A percentile compares a stretch with the other conserved stretches of the same genome.
Conservation (phyloP, 345 rosid species). For the Durio zibethinus region DNA sequence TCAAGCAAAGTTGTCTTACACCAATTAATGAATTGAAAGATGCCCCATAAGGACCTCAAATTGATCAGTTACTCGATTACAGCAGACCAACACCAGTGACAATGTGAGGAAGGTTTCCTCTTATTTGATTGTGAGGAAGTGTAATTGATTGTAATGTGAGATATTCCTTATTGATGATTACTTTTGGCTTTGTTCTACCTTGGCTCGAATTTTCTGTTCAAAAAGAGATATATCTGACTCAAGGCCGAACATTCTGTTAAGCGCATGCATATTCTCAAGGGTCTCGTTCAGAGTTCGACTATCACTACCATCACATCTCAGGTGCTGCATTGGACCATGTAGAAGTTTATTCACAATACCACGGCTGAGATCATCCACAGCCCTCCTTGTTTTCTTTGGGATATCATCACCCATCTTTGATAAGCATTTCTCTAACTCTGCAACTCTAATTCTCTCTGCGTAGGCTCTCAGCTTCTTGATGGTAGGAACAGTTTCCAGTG, state of each 20-base stretch:
- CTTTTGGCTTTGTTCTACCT: constrained; percentile 55
- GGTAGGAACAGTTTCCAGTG: constrained; percentile 89
- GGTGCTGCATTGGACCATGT: constrained; percentile 98
- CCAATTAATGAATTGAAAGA: constrained; percentile 27
- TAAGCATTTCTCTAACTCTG: constrained; percentile 84
- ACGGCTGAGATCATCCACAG: constrained; percentile 86
- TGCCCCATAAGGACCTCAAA: constrained; percentile 19
- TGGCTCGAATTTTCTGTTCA: constrained; percentile 83
- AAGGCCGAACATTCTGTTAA: constrained; percentile 86
- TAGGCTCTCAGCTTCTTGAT: constrained; percentile 93
- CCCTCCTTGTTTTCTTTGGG: constrained; percentile 78
- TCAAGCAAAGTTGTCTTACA: constrained; percentile 21
- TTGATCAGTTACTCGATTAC: constrained; percentile 2
- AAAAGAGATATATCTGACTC: constrained; percentile 68
- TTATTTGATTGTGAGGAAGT: constrained; percentile 21
- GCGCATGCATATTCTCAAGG: constrained; percentile 98
- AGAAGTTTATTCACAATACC: constrained; percentile 93
- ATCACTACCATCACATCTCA: constrained; percentile 88
- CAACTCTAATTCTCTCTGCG: constrained; percentile 79
- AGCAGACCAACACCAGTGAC: not conserved
- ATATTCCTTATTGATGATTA: constrained; percentile 17
- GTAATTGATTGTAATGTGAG: not conserved
- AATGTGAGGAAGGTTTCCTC: constrained; percentile 22
- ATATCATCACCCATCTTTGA: constrained; percentile 90
- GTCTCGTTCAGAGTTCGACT: constrained; percentile 74